Evolutionary conservation across 352 stramenopile species (phyloP), one percentile per base, ranked within the genome.

Genomic region (Achlya hypogyna): DNA sequence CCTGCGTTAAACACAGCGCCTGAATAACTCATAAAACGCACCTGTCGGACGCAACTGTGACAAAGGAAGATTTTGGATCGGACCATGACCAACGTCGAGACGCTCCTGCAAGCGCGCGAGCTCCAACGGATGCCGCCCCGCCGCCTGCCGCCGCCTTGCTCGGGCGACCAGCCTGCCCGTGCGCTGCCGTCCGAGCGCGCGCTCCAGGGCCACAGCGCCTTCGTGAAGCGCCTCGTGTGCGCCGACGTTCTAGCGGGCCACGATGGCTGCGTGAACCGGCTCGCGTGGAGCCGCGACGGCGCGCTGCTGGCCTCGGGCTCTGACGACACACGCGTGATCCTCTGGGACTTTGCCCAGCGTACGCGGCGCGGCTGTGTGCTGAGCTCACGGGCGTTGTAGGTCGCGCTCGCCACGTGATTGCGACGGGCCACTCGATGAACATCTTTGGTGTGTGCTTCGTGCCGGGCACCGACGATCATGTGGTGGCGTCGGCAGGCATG

Each of bases 401-500:
- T n/a, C 34, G 10, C 12, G 51, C 51, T 5, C 72, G 75, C 16
- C 72, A 87, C 29, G 59, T 74, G 42, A 93, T 96, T 59, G 71
- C 78, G 10, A 91, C 88, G 0, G 84, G 81, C 23, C 87, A 96
- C 69, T 69, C 66, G 0, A 75, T 87, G 65, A 96, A 96, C 66
- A 93, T 96, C 54, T 96, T 96, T 70, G 82, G 82, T 5, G 84
- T 94, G 14, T 87, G 85, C 69, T 93, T 96, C 69, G 78, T 96
- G 54, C 82, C 83, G 2, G 75, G 76, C 51, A 90, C 82, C 1
- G 82, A 91, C 69, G 81, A 91, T 72, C 78, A 93, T 63, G 82
- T 93, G 43, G 69, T 93, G 53, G 84, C 82, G 1, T 86, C 84
- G 4, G 81, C 63, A 6, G 85, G 82, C 0, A 91, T 91, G 83